A percentile compares a stretch with the other conserved stretches of the same genome.
These are phyloP conservation scores for Botryosphaeria dothidea DNA, from an alignment of 2,329 filamentous ascomycete genomes.

Conservation along the genomic window DNA sequence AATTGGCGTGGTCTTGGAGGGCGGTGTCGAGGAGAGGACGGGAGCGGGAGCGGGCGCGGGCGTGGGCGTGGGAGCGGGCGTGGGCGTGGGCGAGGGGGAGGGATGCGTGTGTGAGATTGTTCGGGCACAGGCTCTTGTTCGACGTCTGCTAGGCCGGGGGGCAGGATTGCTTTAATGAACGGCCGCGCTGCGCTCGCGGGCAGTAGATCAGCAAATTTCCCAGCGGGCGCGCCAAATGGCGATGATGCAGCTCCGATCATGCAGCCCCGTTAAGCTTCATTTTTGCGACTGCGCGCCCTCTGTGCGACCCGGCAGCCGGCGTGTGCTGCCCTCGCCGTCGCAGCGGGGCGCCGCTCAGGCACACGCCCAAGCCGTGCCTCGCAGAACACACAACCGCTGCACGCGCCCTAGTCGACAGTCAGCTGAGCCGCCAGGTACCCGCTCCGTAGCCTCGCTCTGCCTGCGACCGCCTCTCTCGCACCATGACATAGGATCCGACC, in stretches of 20 bases:
- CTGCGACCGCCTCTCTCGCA: not conserved
- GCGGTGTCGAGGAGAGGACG: constrained; percentile 14
- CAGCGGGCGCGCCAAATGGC: constrained; percentile 14
- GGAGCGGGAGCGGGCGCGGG: not conserved
- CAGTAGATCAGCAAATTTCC: constrained; percentile 21
- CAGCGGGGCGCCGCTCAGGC: constrained; percentile 8
- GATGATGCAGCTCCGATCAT: constrained; percentile 18
- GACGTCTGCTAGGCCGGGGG: constrained; percentile 6
- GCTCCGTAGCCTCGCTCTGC: not conserved
- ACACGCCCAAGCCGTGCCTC: not conserved
- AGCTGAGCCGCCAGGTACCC: constrained; percentile 13
- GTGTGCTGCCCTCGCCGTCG: constrained; percentile 10
- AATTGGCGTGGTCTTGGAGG: constrained; percentile 12
- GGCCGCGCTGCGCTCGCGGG: constrained; percentile 8
- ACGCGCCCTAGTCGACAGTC: constrained; percentile 13
- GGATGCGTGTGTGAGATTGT: constrained; percentile 3
- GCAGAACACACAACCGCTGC: not conserved
- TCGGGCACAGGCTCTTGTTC: constrained; percentile 8
- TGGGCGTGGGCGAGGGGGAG: constrained; percentile 7
- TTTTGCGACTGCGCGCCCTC: constrained; percentile 16
- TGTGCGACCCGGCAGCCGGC: constrained; percentile 15
- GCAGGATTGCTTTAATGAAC: constrained; percentile 20
- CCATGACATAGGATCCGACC: constrained; percentile 9
- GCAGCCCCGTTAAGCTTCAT: constrained; percentile 18
- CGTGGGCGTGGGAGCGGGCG: constrained; percentile 2